phyloP scores from a whole-genome alignment of 1,139 yeast genomes.

The Geotrichum candidum region DNA sequence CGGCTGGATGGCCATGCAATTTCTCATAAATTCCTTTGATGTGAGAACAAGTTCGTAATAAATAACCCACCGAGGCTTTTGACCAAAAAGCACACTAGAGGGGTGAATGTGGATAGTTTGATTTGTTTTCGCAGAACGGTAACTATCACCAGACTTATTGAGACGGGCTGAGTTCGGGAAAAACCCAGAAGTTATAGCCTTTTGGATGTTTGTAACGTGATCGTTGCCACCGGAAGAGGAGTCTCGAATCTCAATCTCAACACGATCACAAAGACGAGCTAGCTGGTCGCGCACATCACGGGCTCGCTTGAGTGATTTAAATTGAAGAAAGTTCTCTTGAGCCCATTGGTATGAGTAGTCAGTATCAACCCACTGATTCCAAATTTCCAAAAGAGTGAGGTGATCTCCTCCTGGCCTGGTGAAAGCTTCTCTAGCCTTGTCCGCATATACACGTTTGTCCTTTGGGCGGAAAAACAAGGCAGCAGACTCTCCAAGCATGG shows the following conservation, averaged over 20 bases:
- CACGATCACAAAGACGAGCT: slow-evolving; percentile 52
- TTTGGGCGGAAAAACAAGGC: slow-evolving; percentile 69
- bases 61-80: slow-evolving; percentile 60
- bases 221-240: slow-evolving; percentile 25
- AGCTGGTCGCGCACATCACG: slow-evolving; percentile 71
- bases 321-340: slow-evolving; percentile 73
- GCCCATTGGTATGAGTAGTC: slow-evolving; percentile 82
- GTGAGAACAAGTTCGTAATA: slow-evolving; percentile 86
- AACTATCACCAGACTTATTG: slow-evolving; percentile 66
- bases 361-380: slow-evolving; percentile 67
- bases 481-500: slow-evolving; percentile 80
- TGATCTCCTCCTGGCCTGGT: slow-evolving; percentile 68
- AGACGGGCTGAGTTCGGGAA: slow-evolving; percentile 73
- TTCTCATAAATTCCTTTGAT: slow-evolving; percentile 82
- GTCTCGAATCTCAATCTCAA: slow-evolving; percentile 42
- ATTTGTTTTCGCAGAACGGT: slow-evolving; percentile 53
- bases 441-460: slow-evolving; percentile 62
- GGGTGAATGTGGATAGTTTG: slow-evolving; percentile 80
- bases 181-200: slow-evolving; percentile 72
- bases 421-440: slow-evolving; percentile 53
- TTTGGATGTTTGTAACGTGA: slow-evolving; percentile 43
- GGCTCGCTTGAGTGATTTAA: slow-evolving; percentile 63
- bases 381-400: slow-evolving; percentile 63
- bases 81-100: slow-evolving; percentile 55
- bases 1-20: slow-evolving; percentile 66